A percentile compares a stretch with the other conserved stretches of the same genome.
These are phyloP conservation scores for Epichloe scottii DNA, from an alignment of 2,329 filamentous ascomycete genomes.

Conservation along the genomic window DNA sequence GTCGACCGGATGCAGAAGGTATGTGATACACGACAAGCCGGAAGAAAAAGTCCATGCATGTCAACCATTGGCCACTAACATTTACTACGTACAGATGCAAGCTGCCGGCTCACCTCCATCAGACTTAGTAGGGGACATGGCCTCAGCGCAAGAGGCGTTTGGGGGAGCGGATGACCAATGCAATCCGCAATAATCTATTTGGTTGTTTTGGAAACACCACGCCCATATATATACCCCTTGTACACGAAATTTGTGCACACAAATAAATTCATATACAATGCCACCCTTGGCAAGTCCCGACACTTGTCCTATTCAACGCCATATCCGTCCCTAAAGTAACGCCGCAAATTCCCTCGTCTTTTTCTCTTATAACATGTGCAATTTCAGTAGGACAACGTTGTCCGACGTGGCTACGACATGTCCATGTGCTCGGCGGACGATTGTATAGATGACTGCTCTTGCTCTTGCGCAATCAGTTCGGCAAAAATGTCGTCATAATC, in stretches of 20 bases:
- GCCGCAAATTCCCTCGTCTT: slow-evolving; percentile 3
- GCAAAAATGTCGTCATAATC: slow-evolving; percentile 52
- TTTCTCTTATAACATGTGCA: not conserved
- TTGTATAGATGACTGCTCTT: slow-evolving; percentile 6
- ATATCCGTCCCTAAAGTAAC: slow-evolving; percentile 2
- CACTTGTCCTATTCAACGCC: not conserved
- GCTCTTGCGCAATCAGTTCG: slow-evolving; percentile 23
- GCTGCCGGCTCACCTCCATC: slow-evolving; percentile 77
- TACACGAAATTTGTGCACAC: slow-evolving; percentile 4
- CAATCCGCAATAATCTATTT: slow-evolving; percentile 40
- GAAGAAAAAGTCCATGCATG: not conserved
- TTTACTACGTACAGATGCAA: slow-evolving; percentile 64
- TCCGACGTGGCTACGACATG: slow-evolving; percentile 15
- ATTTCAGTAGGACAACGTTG: not conserved
- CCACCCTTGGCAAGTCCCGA: not conserved
- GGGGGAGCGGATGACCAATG: slow-evolving; percentile 49
- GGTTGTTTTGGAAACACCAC: slow-evolving; percentile 10
- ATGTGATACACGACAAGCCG: slow-evolving; percentile 15
- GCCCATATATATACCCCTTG: slow-evolving; percentile 16
- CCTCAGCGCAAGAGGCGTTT: slow-evolving; percentile 63
- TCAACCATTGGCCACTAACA: not conserved
- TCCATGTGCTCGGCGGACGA: slow-evolving; percentile 32
- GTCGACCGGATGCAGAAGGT: slow-evolving; percentile 98
- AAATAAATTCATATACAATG: slow-evolving; percentile 1
- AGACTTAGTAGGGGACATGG: slow-evolving; percentile 84